Conservation (phyloP, 306 rosid species). For the Spatholobus suberectus region DNA sequence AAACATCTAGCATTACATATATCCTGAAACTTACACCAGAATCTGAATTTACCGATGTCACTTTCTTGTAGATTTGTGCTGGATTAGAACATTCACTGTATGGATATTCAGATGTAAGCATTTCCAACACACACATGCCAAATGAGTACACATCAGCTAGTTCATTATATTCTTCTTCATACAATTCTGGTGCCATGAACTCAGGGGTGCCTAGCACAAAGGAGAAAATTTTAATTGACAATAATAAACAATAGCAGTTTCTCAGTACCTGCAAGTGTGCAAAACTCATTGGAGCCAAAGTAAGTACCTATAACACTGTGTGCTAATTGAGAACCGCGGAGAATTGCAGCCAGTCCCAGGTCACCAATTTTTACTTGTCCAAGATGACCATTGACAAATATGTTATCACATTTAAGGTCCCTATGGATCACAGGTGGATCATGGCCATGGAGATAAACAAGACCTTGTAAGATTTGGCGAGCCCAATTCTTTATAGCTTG, state of each 20-base stretch:
- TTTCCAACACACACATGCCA: slow-evolving; percentile 94
- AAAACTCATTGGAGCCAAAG: slow-evolving; percentile 11
- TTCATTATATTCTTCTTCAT: slow-evolving; percentile 90
- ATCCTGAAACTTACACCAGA: slow-evolving; percentile 7
- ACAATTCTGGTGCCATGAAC: slow-evolving; percentile 96
- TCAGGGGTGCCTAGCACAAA: slow-evolving; percentile 79
- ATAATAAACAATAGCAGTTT: background rate
- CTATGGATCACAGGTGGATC: slow-evolving; percentile 95
- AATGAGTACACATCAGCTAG: slow-evolving; percentile 96
- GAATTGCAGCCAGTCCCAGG: slow-evolving; percentile 88
- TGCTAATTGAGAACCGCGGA: slow-evolving; percentile 75
- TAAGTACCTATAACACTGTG: slow-evolving; percentile 89
- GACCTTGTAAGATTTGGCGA: slow-evolving; percentile 79
- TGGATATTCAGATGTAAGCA: slow-evolving; percentile 88
- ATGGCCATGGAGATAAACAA: slow-evolving; percentile 76
- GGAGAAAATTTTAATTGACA: background rate
- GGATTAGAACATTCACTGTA: slow-evolving; percentile 88
- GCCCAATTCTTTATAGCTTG: slow-evolving; percentile 89
- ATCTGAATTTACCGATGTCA: slow-evolving; percentile 69
- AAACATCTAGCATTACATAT: background rate
- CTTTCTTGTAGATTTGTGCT: slow-evolving; percentile 97
- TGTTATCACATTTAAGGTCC: slow-evolving; percentile 91
- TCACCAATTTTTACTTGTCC: slow-evolving; percentile 98
- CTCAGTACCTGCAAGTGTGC: background rate
- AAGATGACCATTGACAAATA: slow-evolving; percentile 94